Evolutionary conservation across 2,329 filamentous ascomycete species (phyloP), one percentile per base, ranked within the genome.

Genomic region (Zymoseptoria pseudotritici): DNA sequence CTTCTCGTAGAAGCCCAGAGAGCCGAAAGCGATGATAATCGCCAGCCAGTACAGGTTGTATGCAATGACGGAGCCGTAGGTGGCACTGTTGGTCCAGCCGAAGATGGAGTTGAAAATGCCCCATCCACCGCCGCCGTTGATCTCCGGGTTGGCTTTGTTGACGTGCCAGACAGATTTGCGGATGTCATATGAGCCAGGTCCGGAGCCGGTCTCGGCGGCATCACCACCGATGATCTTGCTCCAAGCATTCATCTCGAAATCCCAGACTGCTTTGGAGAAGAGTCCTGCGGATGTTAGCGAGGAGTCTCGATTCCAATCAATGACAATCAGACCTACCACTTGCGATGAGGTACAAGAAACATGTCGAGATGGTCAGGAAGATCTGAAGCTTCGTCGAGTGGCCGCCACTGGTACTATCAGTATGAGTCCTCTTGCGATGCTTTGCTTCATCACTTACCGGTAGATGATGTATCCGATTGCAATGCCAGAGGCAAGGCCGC

Each of bases 31-130:
- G 17, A 79, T 62, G 59, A 91, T 90, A 65, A 90, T 80, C 8
- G 62, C 79, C 55, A 94, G 75, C 91, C 91, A 96, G 78, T 96
- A 96, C 17, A 93, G 60, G 72, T 94, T 95, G 77, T 96, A 96
- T 1, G 88, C 86, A 63, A 96, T 85, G 64, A 96, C 88, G 1
- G 89, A 92, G 56, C 91, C 90, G 68, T 93, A 91, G 1, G 91
- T 95, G 4, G 89, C 91, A 11, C 88, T 90, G 77, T 96, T 96
- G 62, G 86, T 83, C 91, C 91, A 96, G 60, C 91, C 91, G 10
- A 96, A 80, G 57, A 96, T 80, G 60, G 89, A 86, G 68, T 95
- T 93, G 80, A 96, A 91, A 65, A 96, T 85, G 58, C 89, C 90
- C 91, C 90, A 96, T 52, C 88, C 89, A 46, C 87, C 86, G 54